Evolutionary conservation across 2,329 filamentous ascomycete genomes (phyloP).

Genomic region (Monilinia polystroma): DNA sequence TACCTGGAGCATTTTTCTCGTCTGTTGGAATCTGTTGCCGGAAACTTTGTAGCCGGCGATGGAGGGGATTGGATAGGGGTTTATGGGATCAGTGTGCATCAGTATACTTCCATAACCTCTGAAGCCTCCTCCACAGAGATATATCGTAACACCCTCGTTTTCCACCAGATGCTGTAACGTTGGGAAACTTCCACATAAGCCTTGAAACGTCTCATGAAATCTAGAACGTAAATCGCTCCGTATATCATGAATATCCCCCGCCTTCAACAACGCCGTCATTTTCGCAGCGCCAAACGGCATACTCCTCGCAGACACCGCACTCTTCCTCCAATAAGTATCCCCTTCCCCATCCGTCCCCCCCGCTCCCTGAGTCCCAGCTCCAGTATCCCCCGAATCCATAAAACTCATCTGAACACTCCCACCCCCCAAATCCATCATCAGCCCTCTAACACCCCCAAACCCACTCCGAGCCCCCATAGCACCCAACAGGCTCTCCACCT

Average conservation of each 20-base stretch:
- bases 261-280: conserved; percentile 49
- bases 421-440: conserved; percentile 76
- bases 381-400: neutral
- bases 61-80: conserved; percentile 79
- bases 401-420: neutral
- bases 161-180: conserved; percentile 17
- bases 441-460: conserved; percentile 65
- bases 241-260: conserved; percentile 29
- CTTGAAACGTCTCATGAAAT: conserved; percentile 59
- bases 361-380: too few relatives aligned
- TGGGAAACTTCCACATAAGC: conserved; percentile 51
- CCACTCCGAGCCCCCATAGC: conserved; percentile 80
- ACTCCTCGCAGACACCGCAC: conserved; percentile 55
- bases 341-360: neutral
- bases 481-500: conserved; percentile 79
- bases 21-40: conserved; percentile 58
- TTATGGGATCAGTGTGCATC: conserved; percentile 71
- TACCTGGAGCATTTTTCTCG: conserved; percentile 50
- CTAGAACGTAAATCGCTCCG: conserved; percentile 46
- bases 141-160: conserved; percentile 62
- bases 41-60: conserved; percentile 75
- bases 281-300: conserved; percentile 62
- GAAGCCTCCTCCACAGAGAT: conserved; percentile 87
- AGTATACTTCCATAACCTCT: conserved; percentile 87
- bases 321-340: conserved; percentile 50